phyloP scores from a whole-genome alignment of 192 early-diverging fungal genomes.

The Backusella circina region DNA sequence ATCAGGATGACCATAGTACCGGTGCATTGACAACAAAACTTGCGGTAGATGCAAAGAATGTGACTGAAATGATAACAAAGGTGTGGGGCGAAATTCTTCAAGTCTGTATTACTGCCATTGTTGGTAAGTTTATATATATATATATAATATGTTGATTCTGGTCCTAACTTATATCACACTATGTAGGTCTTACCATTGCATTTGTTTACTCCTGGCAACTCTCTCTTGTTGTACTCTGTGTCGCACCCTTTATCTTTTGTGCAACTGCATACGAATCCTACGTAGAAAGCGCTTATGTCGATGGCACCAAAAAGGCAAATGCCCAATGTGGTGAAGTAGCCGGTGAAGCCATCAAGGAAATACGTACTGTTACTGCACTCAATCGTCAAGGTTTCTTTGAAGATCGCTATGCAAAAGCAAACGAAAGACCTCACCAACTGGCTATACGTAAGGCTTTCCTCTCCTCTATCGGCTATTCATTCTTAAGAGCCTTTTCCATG shows the following conservation, averaged over 20 bases:
- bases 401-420: conserved; percentile 55
- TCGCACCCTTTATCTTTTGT: conserved; percentile 53
- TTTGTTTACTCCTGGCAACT: conserved; percentile 78
- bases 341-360: conserved; percentile 76
- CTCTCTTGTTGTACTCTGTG: conserved; percentile 69
- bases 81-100: conserved; percentile 33
- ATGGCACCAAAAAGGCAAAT: conserved; percentile 67
- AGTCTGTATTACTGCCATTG: conserved; percentile 15
- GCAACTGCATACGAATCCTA: conserved; percentile 49
- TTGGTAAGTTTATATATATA: conserved; percentile 8
- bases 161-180: neutral
- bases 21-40: conserved; percentile 78
- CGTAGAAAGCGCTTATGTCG: conserved; percentile 50
- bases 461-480: conserved; percentile 66
- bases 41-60: conserved; percentile 66
- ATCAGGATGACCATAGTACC: conserved; percentile 62
- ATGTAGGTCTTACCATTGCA: conserved; percentile 45
- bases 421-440: conserved; percentile 63
- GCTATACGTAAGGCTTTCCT: conserved; percentile 60
- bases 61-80: conserved; percentile 53
- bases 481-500: conserved; percentile 66
- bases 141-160: neutral
- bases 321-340: conserved; percentile 77
- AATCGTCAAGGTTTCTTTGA: conserved; percentile 70
- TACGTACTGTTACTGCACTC: conserved; percentile 82